Percentiles rank a stretch among this genome's conserved stretches.
Conservation (phyloP, 1,284 basidiomycete genomes). For the Marasmius oreades region DNA sequence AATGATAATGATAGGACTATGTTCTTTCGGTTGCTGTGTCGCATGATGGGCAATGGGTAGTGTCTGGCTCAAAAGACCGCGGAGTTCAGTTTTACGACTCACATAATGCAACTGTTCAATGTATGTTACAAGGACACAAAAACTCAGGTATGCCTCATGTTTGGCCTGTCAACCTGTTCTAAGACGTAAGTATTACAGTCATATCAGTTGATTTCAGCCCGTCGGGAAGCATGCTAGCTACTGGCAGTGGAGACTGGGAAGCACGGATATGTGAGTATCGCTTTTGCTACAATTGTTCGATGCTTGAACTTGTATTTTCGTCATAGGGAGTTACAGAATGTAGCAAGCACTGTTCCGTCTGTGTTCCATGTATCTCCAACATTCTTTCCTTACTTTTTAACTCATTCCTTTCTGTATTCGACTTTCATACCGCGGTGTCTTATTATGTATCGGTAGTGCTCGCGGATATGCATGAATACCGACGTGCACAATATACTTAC, state of each 20-base stretch:
- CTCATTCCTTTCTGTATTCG: no score
- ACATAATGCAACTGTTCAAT: conserved; percentile 70
- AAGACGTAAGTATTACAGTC: conserved; percentile 43
- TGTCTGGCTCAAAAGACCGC: conserved; percentile 89
- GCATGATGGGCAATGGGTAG: conserved; percentile 84
- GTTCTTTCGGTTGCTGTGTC: conserved; percentile 81
- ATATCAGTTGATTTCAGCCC: conserved; percentile 84
- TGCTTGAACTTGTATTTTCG: neutral
- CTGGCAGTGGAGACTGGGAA: conserved; percentile 85
- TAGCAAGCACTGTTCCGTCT: no score
- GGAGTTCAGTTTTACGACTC: conserved; percentile 90
- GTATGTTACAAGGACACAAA: conserved; percentile 88
- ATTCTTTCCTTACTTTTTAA: no score
- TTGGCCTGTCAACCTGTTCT: conserved; percentile 2
- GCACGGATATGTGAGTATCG: conserved; percentile 67
- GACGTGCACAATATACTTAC: no score
- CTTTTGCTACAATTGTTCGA: neutral
- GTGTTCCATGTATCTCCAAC: no score
- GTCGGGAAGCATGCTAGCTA: conserved; percentile 73
- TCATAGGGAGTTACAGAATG: neutral
- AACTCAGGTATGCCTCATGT: conserved; percentile 60
- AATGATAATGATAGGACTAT: conserved; percentile 52
- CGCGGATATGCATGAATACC: no score
- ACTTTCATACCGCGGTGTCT: no score
- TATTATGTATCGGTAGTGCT: no score